Evolutionary conservation across 805 yeast genomes (phyloP).

Genomic region (Candida odintsovae): DNA sequence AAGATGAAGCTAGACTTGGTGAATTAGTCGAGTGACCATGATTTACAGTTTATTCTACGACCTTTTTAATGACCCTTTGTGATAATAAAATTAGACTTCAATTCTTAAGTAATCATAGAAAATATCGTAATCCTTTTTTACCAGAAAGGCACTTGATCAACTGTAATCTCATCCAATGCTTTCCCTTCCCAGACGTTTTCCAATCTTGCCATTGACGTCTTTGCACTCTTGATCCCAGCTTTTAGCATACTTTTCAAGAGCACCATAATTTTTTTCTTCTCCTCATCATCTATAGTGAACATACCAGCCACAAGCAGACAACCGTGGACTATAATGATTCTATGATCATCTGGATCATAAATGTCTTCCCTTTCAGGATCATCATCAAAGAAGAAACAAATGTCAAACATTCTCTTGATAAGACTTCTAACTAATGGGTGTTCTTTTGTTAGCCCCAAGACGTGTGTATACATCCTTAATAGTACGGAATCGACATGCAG

Average conservation of each 20-base stretch:
- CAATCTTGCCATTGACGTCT: slow-evolving; percentile 11
- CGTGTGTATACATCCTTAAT: slow-evolving; percentile 28
- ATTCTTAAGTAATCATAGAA: neutral
- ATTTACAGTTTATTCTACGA: neutral
- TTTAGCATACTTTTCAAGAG: slow-evolving; percentile 14
- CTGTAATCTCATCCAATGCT: slow-evolving; percentile 1
- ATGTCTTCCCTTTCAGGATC: neutral
- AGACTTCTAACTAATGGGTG: slow-evolving; percentile 14
- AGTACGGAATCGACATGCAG: slow-evolving; percentile 31
- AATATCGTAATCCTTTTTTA: neutral
- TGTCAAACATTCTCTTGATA: slow-evolving; percentile 12
- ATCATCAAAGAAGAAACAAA: slow-evolving; percentile 15
- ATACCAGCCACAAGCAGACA: slow-evolving; percentile 18
- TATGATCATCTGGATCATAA: slow-evolving; percentile 11
- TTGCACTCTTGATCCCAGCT: slow-evolving; percentile 19
- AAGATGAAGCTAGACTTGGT: slow-evolving; percentile 32
- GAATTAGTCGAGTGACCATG: slow-evolving; percentile 23
- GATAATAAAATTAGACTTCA: neutral
- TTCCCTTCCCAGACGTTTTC: slow-evolving; percentile 17
- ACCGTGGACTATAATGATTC: slow-evolving; percentile 21
- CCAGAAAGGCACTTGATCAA: neutral
- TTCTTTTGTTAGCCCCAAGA: slow-evolving; percentile 27
- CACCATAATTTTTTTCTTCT: slow-evolving; percentile 7
- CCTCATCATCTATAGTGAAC: slow-evolving; percentile 9
- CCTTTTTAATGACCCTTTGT: neutral